phyloP scores from a whole-genome alignment of 805 yeast genomes.

The Schwanniomyces pseudopolymorphus region DNA sequence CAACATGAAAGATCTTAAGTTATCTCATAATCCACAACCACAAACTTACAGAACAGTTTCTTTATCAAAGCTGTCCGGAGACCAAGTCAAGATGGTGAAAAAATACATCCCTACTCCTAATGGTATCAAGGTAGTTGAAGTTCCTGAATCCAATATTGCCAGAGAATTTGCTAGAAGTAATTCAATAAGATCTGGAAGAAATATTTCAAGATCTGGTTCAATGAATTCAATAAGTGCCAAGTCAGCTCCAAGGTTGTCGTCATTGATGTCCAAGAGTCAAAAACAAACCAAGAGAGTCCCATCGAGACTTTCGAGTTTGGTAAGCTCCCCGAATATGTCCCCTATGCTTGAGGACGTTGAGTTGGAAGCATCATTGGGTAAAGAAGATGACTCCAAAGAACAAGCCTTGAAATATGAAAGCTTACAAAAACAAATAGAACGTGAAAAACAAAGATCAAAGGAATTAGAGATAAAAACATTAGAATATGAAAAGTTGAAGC shows the following conservation, averaged over 20 bases:
- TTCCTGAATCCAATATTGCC: constrained; percentile 48
- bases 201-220: constrained; percentile 24
- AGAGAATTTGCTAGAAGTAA: constrained; percentile 40
- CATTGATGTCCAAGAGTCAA: constrained; percentile 15
- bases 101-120: constrained; percentile 73
- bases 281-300: constrained; percentile 8
- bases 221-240: constrained; percentile 8
- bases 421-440: constrained; percentile 34
- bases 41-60: constrained; percentile 6
- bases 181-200: constrained; percentile 34
- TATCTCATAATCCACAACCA: constrained; percentile 18
- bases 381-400: constrained; percentile 22
- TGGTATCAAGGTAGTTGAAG: constrained; percentile 70
- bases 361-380: constrained; percentile 18
- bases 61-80: background rate
- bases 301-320: constrained; percentile 15
- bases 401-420: constrained; percentile 24
- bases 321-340: constrained; percentile 8
- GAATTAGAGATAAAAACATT: constrained; percentile 37
- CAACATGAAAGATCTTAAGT: constrained; percentile 33
- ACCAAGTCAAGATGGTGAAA: constrained; percentile 48
- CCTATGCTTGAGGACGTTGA: constrained; percentile 19
- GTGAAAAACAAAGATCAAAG: constrained; percentile 38
- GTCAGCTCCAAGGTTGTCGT: constrained; percentile 22
- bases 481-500: constrained; percentile 34